Base-by-base conservation (phyloP, 192 early-diverging fungal species). In the Phycomyces blakesleeanus region DNA sequence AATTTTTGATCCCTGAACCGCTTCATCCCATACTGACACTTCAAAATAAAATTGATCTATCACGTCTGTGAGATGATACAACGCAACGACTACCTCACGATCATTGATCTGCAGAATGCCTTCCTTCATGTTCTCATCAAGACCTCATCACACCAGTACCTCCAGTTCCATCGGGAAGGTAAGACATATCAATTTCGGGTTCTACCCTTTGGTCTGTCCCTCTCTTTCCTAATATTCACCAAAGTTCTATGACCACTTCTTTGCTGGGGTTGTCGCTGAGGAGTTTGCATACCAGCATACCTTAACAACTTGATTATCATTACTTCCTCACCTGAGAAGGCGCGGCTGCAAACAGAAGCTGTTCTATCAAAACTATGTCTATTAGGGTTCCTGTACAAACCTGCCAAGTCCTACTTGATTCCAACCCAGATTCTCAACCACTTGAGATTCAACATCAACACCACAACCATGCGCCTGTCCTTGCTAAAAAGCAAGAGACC, bases 81-180 rank as follows among this genome's bases (percentile, higher is more conserved):
- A 0, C 6, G 21, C 7, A 44, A 50, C 0, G 53, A 76, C 41
- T 69, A 49, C 51, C 34, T 76, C 41, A 76, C 69, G 0, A 61
- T 25, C 24, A 76, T 76, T 24, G 75, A 76, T 58, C 65, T 76
- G 0, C n/a, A 22, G 9, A 73, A 79, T 26, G 69, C 72, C 5
- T 72, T 78, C 24, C 57, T 47, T n/a, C 44, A 47, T 47, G 44
- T 47, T 11, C 44, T 47, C 11, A 11, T 47, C 12, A 18, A 47
- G 44, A 25, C 66, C 15, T 42, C 65, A 21, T 68, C 61, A 5
- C 53, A 62, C 3, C 14, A 24, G 1, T 74, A 64, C 18, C 66
- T 72, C 39, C 69, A 64, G 29, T 74, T 72, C 39, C 47, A 61
- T 0, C 75, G 67, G 67, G 58, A 66, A 25, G 54, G 55, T 1